These are phyloP conservation scores for cucumber (Cucumis sativus) DNA, from an alignment of 306 rosid genomes.

Conservation along the genomic window Cucumber_9930_V3 NC_026660.2:9591501-9592000, in stretches of 20 bases:
- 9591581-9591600: constrained; percentile 2
- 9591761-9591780: neutral
- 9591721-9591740: neutral
- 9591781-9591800: neutral
- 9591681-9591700: neutral
- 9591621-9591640: neutral
- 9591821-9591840: neutral
- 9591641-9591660: neutral
- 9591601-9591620: neutral
- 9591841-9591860: neutral
- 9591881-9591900: neutral
- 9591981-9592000: neutral
- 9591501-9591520: constrained; percentile 53
- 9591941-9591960: neutral
- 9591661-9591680: neutral
- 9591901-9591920: neutral
- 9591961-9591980: neutral
- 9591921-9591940: neutral
- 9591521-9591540: constrained; percentile 74
- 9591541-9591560: constrained; percentile 54
- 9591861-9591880: neutral
- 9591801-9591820: neutral
- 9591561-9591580: constrained; percentile 23
- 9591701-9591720: neutral
- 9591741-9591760: neutral